Evolutionary conservation across 2,329 filamentous ascomycete species (phyloP).

Genomic region (Curvularia spicifera): DNA sequence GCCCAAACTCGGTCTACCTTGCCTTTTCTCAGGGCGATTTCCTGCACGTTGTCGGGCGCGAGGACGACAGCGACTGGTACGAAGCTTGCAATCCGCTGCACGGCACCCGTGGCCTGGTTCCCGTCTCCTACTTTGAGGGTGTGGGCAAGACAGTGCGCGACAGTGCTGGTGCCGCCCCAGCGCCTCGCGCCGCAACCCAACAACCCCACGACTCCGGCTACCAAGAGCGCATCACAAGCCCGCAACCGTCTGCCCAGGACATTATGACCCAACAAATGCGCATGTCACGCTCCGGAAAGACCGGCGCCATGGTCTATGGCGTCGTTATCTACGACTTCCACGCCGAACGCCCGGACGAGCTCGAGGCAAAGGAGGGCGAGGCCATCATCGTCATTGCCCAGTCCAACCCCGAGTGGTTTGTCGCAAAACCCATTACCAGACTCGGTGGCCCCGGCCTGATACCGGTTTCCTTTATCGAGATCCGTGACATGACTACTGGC

Average conservation of each 20-base stretch:
- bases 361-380: constrained; percentile 93
- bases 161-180: constrained; percentile 63
- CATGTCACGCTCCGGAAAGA: constrained; percentile 57
- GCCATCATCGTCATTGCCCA: constrained; percentile 98
- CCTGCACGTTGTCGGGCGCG: constrained; percentile 95
- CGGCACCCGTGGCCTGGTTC: constrained; percentile 87
- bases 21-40: constrained; percentile 96
- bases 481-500: constrained; percentile 90
- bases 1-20: constrained; percentile 69
- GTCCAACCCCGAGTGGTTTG: constrained; percentile 98
- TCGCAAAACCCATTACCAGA: constrained; percentile 97
- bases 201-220: constrained; percentile 91
- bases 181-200: constrained; percentile 47
- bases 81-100: constrained; percentile 96
- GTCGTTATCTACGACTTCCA: constrained; percentile 97
- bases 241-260: constrained; percentile 40
- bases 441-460: constrained; percentile 95
- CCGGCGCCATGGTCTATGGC: constrained; percentile 91
- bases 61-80: constrained; percentile 96
- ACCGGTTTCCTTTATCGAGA: constrained; percentile 95
- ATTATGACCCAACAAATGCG: constrained; percentile 39
- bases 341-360: constrained; percentile 91
- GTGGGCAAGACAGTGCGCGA: constrained; percentile 92
- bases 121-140: constrained; percentile 90
- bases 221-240: constrained; percentile 61